Evolutionary conservation across 345 rosid genomes (phyloP), one percentile per base, ranked within the genome.

Genomic region (Passiflora organensis): DNA sequence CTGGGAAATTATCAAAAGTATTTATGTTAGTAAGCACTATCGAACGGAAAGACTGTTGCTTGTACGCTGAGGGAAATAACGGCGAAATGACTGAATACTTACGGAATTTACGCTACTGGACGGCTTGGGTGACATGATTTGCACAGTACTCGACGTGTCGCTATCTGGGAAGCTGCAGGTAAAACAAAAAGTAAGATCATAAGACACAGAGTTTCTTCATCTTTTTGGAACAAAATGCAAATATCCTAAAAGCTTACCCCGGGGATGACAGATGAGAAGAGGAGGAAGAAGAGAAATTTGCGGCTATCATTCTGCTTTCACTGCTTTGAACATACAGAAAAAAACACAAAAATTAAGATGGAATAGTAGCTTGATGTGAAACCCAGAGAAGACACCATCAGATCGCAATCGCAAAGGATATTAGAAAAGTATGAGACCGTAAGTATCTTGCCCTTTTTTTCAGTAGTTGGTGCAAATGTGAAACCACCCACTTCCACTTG

Each of bases 71-170:
- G 16, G 18, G 28, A 25, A 13, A 57, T 18, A 11, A 25, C 5
- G n/a, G 19, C 2, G 12, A n/a, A 24, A 25, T 10, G 0, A 10
- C 46, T 13, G 34, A 39, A 43, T 55, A 74, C 82, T 76, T 69
- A 87, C 96, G 53, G 73, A 68, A 62, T 72, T 60, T 18, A 48
- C 55, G 49, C 39, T 65, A 60, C 74, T 59, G 41, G 78, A 60
- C 43, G 72, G 45, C 58, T 69, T 70, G 28, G 91, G 83, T 50
- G 87, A 63, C 56, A 55, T 36, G 41, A n/a, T n/a, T 59, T 72
- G 16, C 65, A 48, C 36, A 71, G 41, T 18, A 48, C 64, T 28
- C 48, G 49, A 13, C 45, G 59, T 53, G 63, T 72, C 72, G 48
- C 34, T 64, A 51, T 68, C 76, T n/a, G 58, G 56, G 53, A 56